phyloP scores from a whole-genome alignment of 2,329 filamentous ascomycete species.

The Graphilbum sp. region DNA sequence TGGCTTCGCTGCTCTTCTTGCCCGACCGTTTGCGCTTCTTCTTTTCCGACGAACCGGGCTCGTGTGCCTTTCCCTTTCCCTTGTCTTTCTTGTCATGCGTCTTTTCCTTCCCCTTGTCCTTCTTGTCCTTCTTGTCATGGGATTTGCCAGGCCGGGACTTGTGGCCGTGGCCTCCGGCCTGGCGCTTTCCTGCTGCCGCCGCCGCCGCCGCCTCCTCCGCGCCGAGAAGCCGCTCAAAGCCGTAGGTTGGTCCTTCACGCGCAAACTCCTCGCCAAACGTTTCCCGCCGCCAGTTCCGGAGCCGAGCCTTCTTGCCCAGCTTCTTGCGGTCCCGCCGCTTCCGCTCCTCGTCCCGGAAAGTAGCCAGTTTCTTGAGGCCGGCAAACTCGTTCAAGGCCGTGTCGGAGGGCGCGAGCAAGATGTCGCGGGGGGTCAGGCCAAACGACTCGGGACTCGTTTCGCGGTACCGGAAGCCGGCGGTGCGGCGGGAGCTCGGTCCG shows the following conservation, averaged over 20 bases:
- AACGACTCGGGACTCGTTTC: conserved; percentile 84
- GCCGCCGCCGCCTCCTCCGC: conserved; percentile 10
- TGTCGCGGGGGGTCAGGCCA: conserved; percentile 78
- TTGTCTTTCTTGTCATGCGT: conserved; percentile 4
- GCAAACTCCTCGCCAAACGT: conserved; percentile 44
- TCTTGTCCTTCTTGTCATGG: conserved; percentile 21
- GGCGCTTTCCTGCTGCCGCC: conserved; percentile 8
- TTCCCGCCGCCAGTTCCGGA: conserved; percentile 68
- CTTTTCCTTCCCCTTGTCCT: conserved; percentile 16
- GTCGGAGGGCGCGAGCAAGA: conserved; percentile 76
- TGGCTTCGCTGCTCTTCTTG: conserved; percentile 16
- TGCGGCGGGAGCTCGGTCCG: not conserved
- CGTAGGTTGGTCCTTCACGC: conserved; percentile 38
- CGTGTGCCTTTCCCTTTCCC: conserved; percentile 8
- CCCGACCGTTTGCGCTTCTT: conserved; percentile 37
- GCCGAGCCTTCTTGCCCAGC: conserved; percentile 79
- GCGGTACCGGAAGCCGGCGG: conserved; percentile 62
- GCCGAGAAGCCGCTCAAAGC: conserved; percentile 26
- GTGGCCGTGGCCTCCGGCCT: too few relatives aligned
- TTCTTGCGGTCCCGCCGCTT: conserved; percentile 79
- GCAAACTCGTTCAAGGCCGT: conserved; percentile 75
- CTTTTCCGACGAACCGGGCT: not conserved
- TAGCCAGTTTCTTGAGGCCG: conserved; percentile 85
- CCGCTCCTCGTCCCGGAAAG: conserved; percentile 76
- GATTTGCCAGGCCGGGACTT: conserved; percentile 7